A percentile compares a stretch with the other conserved stretches of the same genome.
phyloP scores from a whole-genome alignment of 164 flowering plant genomes.

The Dillenia turbinata region DNA sequence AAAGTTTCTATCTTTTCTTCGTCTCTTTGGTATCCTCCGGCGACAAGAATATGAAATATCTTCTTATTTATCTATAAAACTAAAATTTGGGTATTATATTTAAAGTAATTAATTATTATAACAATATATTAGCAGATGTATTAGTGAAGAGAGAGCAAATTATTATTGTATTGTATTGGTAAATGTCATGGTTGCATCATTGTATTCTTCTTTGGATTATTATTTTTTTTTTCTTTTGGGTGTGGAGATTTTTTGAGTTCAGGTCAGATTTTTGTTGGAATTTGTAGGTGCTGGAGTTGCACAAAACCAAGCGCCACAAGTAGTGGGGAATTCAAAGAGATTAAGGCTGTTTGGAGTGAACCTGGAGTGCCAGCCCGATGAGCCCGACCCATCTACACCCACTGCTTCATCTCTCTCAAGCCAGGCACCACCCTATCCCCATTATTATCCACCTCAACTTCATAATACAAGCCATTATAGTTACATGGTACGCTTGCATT shows the following conservation, averaged over 20 bases:
- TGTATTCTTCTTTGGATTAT: not conserved
- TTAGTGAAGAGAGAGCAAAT: no score
- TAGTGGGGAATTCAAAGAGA: slow-evolving; percentile 43
- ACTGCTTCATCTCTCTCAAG: slow-evolving; percentile 33
- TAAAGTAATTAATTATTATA: no score
- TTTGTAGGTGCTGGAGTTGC: slow-evolving; percentile 13
- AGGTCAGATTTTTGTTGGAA: not conserved
- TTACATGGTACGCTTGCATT: slow-evolving; percentile 20
- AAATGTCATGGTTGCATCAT: not conserved
- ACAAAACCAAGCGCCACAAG: slow-evolving; percentile 11
- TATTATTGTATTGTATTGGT: no score
- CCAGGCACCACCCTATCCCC: slow-evolving; percentile 27
- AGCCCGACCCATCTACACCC: slow-evolving; percentile 27
- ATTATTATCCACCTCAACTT: slow-evolving; percentile 9
- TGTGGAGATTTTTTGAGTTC: not conserved
- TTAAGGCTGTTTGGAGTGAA: slow-evolving; percentile 88
- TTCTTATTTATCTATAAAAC: no score
- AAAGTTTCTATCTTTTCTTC: no score
- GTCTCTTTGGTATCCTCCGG: no score
- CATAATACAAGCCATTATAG: slow-evolving; percentile 4
- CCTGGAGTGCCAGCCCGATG: slow-evolving; percentile 59
- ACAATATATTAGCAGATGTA: no score
- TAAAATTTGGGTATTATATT: no score
- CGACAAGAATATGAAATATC: no score
- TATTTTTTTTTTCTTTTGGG: not conserved